phyloP scores from a whole-genome alignment of 352 stramenopile species.

The Phytophthora tubulina region DNA sequence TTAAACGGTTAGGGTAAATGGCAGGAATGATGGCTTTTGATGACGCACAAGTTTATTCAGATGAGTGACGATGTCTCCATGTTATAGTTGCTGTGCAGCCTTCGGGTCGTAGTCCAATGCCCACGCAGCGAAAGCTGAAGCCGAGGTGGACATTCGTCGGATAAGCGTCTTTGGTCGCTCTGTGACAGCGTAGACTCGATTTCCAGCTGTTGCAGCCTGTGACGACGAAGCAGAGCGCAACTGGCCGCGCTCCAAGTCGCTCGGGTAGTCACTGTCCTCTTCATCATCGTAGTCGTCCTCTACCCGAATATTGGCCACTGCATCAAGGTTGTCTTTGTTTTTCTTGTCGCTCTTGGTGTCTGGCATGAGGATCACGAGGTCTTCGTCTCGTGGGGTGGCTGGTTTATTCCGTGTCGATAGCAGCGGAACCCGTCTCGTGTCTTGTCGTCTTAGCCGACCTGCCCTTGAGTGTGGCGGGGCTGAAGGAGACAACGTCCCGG shows the following conservation, averaged over 20 bases:
- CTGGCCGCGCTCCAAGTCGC: constrained; percentile 19
- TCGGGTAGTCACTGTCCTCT: constrained; percentile 29
- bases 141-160: constrained; percentile 37
- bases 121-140: constrained; percentile 40
- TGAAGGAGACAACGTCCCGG: constrained; percentile 15
- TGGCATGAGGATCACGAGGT: constrained; percentile 45
- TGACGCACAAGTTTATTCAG: constrained; percentile 15
- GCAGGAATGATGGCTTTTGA: constrained; percentile 18
- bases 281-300: constrained; percentile 41
- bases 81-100: constrained; percentile 23
- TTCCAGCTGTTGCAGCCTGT: constrained; percentile 13
- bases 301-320: constrained; percentile 16
- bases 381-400: constrained; percentile 40
- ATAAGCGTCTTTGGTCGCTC: constrained; percentile 40
- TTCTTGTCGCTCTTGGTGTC: constrained; percentile 24
- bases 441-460: constrained; percentile 15
- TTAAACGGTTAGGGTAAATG: constrained; percentile 23
- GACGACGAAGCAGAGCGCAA: constrained; percentile 23
- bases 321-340: constrained; percentile 32
- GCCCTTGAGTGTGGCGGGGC: neutral
- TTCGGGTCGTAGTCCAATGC: constrained; percentile 45
- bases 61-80: constrained; percentile 1
- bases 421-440: constrained; percentile 45
- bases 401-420: constrained; percentile 30
- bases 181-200: constrained; percentile 40